Evolutionary conservation across 306 rosid species (phyloP), one percentile per base, ranked within the genome.

Genomic region (Macrotyloma uniflorum): DNA sequence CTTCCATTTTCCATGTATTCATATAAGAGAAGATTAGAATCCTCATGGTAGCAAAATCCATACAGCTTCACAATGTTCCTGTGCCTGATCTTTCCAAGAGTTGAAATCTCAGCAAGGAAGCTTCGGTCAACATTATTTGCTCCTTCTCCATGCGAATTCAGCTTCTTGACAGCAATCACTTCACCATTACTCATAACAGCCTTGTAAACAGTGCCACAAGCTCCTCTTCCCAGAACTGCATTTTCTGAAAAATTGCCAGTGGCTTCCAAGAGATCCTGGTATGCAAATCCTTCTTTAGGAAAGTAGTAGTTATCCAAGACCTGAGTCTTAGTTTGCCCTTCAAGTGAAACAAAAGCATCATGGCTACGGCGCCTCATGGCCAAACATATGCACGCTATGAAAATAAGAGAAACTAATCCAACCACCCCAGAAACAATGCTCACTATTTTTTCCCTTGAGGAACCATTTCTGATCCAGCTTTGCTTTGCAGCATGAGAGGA

Each of bases 161-260:
- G 87, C 86, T 85, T 93, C 83, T 93, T 93, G 11, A 93, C 97
- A 3, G 98, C 98, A 71, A 93, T 86, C 81, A 85, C 85, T 55
- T 84, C 86, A 45, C 93, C 91, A 51, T 86, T 70, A 70, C 77
- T 69, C 92, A 93, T 90, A 72, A 86, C 80, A 63, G 93, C 98
- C 85, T 91, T 93, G 80, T 91, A 93, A 46, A 93, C 98, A 64
- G 91, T 93, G 18, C 98, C 98, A 76, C 97, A 93, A 47, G 98
- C 98, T 70, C 97, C 98, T 53, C 82, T 89, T 78, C 98, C 98
- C 43, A 93, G 28, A 66, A 90, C 69, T 42, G 80, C 85, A 38
- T 47, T 43, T 74, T 88, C 97, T 8, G 94, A 87, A 77, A 93
- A 93, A 76, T 77, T 86, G 18, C 86, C 83, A 2, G 98, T 93